Percentiles rank a stretch among this genome's conserved stretches.
Evolutionary conservation across 371 early-diverging fungal genomes (phyloP).

Genomic region (Mucor piriformis): DNA sequence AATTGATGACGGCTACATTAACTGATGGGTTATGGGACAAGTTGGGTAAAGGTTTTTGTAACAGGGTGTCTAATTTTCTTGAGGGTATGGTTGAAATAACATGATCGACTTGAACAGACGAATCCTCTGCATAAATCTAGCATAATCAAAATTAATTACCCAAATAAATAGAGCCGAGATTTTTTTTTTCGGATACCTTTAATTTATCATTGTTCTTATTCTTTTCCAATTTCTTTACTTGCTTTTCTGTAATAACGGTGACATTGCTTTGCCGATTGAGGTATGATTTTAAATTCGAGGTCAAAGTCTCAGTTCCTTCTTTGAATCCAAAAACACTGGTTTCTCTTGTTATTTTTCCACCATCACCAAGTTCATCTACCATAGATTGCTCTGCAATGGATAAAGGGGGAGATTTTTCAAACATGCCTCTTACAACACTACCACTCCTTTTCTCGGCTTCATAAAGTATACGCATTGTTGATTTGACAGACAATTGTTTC

Average conservation of each 20-base stretch:
- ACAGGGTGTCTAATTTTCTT: slow-evolving; percentile 2
- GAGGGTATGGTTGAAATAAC: slow-evolving; percentile 16
- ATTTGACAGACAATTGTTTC: slow-evolving; percentile 70
- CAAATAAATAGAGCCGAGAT: neutral
- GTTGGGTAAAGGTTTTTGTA: slow-evolving; percentile 29
- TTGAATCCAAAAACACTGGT: slow-evolving; percentile 82
- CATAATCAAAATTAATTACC: neutral
- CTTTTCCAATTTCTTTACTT: slow-evolving; percentile 40
- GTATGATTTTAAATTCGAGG: slow-evolving; percentile 54
- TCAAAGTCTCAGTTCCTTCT: slow-evolving; percentile 75
- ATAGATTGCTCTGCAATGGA: neutral
- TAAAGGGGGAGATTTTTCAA: neutral
- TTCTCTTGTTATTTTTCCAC: slow-evolving; percentile 36
- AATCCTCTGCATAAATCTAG: slow-evolving; percentile 8
- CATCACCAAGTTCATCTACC: neutral
- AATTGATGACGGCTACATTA: slow-evolving; percentile 83
- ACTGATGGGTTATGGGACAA: slow-evolving; percentile 62
- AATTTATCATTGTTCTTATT: slow-evolving; percentile 22
- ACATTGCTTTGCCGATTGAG: slow-evolving; percentile 55
- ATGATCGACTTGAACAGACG: slow-evolving; percentile 14
- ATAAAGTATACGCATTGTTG: slow-evolving; percentile 69
- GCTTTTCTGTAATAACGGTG: slow-evolving; percentile 45
- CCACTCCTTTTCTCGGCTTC: slow-evolving; percentile 69
- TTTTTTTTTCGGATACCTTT: slow-evolving; percentile 27
- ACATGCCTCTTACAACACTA: slow-evolving; percentile 48